These are phyloP conservation scores for Fraxinus pennsylvanica DNA, from an alignment of 257 asterid species.

Conservation along the genomic window DNA sequence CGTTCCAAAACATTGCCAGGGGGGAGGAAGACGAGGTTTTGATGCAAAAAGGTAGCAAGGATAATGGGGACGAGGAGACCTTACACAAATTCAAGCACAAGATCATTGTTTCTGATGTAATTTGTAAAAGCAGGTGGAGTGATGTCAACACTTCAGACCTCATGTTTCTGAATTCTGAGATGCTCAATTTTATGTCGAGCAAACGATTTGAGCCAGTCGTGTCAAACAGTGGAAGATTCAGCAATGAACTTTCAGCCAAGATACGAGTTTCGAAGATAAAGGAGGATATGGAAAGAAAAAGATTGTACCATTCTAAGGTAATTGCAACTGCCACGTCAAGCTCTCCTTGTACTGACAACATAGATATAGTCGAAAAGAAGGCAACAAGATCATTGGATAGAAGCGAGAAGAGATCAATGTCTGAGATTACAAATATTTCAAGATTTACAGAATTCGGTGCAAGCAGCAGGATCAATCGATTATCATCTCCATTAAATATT, in stretches of 20 bases:
- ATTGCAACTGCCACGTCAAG: conserved; percentile 11
- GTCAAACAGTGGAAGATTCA: conserved; percentile 26
- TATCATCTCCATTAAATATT: background rate
- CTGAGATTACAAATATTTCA: conserved; percentile 49
- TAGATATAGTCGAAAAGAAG: conserved; percentile 19
- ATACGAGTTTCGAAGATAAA: conserved; percentile 39
- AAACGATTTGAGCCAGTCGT: conserved; percentile 27
- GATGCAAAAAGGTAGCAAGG: conserved; percentile 25
- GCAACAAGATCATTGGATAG: conserved; percentile 28
- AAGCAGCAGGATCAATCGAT: conserved; percentile 26
- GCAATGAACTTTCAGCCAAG: conserved; percentile 16
- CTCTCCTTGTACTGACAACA: conserved; percentile 7
- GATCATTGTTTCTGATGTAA: conserved; percentile 53
- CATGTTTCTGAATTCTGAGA: conserved; percentile 53
- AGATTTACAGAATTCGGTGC: conserved; percentile 33
- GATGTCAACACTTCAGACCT: conserved; percentile 62
- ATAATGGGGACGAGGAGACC: background rate
- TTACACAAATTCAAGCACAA: conserved; percentile 52
- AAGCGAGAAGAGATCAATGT: conserved; percentile 49
- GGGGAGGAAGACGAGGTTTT: conserved; percentile 33
- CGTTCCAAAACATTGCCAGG: conserved; percentile 30
- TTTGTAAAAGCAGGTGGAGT: conserved; percentile 66
- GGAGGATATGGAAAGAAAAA: conserved; percentile 39
- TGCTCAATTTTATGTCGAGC: conserved; percentile 40
- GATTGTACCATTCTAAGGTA: conserved; percentile 38